phyloP scores from a whole-genome alignment of 2,329 filamentous ascomycete genomes.

The Neospermospora avenae region DNA sequence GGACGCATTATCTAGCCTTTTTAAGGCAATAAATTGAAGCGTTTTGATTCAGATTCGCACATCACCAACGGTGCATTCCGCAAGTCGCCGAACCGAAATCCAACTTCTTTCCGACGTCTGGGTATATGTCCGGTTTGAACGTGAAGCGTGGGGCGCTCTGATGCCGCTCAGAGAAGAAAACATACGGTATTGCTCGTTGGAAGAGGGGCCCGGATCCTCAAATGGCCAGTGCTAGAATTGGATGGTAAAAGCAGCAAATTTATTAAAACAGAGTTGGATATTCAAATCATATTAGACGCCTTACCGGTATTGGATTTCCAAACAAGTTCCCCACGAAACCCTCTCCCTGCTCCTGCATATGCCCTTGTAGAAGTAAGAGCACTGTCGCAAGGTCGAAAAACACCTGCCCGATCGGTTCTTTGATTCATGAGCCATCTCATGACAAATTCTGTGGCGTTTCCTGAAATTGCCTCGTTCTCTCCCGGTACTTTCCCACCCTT shows the following conservation, averaged over 20 bases:
- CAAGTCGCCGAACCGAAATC: background rate
- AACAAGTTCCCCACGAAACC: conserved; percentile 8
- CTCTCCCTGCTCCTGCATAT: conserved; percentile 9
- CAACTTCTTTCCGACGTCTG: background rate
- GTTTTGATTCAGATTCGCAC: background rate
- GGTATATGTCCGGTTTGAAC: background rate
- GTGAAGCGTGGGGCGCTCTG: background rate
- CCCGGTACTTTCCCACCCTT: conserved; percentile 1
- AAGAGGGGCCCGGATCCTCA: background rate
- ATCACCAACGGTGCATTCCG: background rate
- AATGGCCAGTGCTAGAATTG: background rate
- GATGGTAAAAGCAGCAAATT: background rate
- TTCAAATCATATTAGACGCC: background rate
- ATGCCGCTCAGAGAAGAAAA: background rate
- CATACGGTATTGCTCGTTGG: background rate
- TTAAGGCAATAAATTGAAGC: background rate
- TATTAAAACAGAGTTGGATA: background rate
- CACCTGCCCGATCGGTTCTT: conserved; percentile 9
- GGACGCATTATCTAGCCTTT: background rate
- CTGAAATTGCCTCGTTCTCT: background rate
- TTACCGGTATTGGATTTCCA: background rate
- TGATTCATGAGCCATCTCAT: background rate
- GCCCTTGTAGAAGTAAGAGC: background rate
- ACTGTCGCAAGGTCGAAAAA: background rate
- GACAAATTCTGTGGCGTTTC: background rate